These are phyloP conservation scores for Prunus kanzakura DNA, from an alignment of 306 rosid species.

Conservation along the genomic window DNA sequence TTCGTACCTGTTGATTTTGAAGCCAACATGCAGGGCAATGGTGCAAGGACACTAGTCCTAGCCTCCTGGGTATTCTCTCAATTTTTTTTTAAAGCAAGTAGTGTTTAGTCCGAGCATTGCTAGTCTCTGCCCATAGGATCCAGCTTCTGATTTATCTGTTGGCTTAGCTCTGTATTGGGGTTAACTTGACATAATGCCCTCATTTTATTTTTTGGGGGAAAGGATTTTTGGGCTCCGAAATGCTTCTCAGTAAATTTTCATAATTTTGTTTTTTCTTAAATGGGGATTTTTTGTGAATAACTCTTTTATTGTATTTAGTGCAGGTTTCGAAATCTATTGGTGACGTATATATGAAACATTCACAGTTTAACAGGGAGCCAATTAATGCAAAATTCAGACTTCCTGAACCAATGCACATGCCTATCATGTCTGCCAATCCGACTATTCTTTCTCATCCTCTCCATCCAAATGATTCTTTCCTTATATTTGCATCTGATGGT, in stretches of 20 bases:
- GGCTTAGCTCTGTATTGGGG: background rate
- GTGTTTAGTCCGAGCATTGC: background rate
- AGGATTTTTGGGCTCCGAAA: background rate
- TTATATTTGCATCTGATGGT: conserved; percentile 97
- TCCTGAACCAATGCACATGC: conserved; percentile 83
- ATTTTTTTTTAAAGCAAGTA: background rate
- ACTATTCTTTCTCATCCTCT: conserved; percentile 71
- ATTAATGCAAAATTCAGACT: conserved; percentile 70
- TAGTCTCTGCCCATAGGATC: background rate
- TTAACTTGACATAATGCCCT: background rate
- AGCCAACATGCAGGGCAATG: background rate
- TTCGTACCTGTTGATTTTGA: background rate
- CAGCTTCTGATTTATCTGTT: background rate
- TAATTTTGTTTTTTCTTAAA: conserved; percentile 4
- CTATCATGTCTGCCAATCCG: conserved; percentile 75
- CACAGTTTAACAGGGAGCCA: conserved; percentile 68
- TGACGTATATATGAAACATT: conserved; percentile 82
- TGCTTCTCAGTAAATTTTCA: background rate
- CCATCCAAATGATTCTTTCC: conserved; percentile 89
- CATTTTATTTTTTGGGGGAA: background rate
- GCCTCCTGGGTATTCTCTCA: background rate
- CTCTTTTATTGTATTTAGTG: conserved; percentile 35
- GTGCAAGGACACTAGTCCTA: background rate
- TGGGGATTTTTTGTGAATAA: background rate
- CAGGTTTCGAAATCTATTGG: conserved; percentile 96